Conservation (phyloP, 2,329 filamentous ascomycete species). For the Lecanicillium sp. region DNA sequence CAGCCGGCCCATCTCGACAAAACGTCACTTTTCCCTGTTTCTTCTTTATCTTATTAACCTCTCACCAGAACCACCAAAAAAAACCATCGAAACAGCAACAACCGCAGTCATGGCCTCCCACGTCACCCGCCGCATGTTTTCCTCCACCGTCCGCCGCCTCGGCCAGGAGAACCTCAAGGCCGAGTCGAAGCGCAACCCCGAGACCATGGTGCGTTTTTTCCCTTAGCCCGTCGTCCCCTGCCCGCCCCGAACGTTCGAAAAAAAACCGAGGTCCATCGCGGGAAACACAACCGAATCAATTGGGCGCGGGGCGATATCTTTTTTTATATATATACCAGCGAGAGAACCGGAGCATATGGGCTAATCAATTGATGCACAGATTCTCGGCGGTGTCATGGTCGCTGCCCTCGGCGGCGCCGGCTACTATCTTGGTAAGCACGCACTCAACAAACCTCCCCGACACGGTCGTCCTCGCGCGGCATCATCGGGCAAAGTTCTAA, state of each 20-base stretch:
- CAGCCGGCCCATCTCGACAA: background rate
- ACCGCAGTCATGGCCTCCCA: slow-evolving; percentile 48
- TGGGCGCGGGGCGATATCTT: no score
- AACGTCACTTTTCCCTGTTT: slow-evolving; percentile 8
- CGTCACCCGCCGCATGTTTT: slow-evolving; percentile 50
- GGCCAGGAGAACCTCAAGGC: slow-evolving; percentile 46
- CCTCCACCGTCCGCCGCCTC: slow-evolving; percentile 48
- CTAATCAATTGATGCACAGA: slow-evolving; percentile 43
- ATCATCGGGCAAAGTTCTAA: no score
- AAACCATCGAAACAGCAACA: slow-evolving; percentile 16
- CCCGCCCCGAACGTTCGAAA: background rate
- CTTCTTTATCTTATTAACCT: background rate
- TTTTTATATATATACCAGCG: no score
- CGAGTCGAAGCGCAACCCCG: slow-evolving; percentile 51
- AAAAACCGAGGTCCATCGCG: slow-evolving; percentile 3
- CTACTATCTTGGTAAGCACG: slow-evolving; percentile 70
- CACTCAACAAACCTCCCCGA: no score
- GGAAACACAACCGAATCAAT: slow-evolving; percentile 10
- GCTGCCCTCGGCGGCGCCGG: slow-evolving; percentile 82
- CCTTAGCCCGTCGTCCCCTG: slow-evolving; percentile 16
- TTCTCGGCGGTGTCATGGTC: slow-evolving; percentile 87
- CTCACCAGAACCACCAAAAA: background rate
- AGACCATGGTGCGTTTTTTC: slow-evolving; percentile 39
- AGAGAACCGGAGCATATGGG: slow-evolving; percentile 10
- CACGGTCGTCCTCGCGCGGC: no score